Evolutionary conservation across 106 monocot species (phyloP).

Genomic region (Hemerocallis citrina): DNA sequence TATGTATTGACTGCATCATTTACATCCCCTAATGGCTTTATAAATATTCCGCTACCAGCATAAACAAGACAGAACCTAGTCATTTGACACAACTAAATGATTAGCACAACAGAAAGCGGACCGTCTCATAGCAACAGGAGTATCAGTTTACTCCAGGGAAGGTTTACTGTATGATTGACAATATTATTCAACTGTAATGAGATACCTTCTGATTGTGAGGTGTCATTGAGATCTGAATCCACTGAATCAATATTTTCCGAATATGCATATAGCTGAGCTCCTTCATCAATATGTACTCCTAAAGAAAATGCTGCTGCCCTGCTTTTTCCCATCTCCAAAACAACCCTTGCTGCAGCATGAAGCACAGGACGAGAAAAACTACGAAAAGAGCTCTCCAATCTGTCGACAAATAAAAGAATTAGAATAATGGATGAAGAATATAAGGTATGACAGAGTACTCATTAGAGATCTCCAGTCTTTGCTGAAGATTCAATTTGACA

Average conservation of each 20-base stretch:
- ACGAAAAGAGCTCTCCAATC: constrained; percentile 94
- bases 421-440: neutral
- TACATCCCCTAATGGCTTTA: no score
- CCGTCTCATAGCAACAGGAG: no score
- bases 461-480: neutral
- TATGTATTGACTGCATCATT: no score
- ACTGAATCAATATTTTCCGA: constrained; percentile 60
- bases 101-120: no score
- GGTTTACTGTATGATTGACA: neutral
- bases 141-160: no score
- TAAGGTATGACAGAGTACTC: neutral
- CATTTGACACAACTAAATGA: no score
- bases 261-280: constrained; percentile 49
- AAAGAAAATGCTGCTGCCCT: constrained; percentile 94
- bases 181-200: neutral
- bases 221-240: constrained; percentile 67
- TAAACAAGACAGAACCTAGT: no score
- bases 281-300: constrained; percentile 75
- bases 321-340: constrained; percentile 98
- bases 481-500: neutral
- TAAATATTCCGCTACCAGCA: neutral
- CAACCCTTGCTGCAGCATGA: constrained; percentile 95
- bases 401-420: constrained; percentile 2
- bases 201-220: constrained; percentile 67
- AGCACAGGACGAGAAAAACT: constrained; percentile 97